Conservation (phyloP, 2,329 filamentous ascomycete genomes). For the Curvularia sp. region DNA sequence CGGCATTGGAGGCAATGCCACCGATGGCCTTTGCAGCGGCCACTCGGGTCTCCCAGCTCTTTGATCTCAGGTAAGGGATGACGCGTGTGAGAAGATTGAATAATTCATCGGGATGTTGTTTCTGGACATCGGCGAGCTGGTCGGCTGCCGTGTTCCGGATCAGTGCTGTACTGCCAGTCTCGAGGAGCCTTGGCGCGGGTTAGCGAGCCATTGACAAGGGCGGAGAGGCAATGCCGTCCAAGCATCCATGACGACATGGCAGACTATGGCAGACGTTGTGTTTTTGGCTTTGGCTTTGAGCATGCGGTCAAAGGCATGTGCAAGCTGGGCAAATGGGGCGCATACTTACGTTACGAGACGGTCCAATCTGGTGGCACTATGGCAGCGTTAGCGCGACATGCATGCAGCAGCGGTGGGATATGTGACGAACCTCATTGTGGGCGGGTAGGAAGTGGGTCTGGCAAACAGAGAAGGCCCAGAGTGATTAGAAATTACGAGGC, state of each 20-base stretch:
- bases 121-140: conserved; percentile 96
- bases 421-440: conserved; percentile 42
- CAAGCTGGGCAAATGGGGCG: conserved; percentile 13
- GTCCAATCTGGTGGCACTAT: conserved; percentile 50
- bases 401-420: conserved; percentile 27
- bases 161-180: conserved; percentile 94
- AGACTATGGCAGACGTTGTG: conserved; percentile 1
- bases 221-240: background rate
- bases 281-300: background rate
- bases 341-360: conserved; percentile 50
- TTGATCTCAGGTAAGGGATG: conserved; percentile 92
- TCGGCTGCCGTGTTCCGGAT: conserved; percentile 97
- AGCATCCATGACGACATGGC: background rate
- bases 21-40: conserved; percentile 94
- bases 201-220: conserved; percentile 26
- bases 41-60: conserved; percentile 95
- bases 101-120: conserved; percentile 94
- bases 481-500: conserved; percentile 38
- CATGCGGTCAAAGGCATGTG: background rate
- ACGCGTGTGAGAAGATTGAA: conserved; percentile 94
- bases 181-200: conserved; percentile 73
- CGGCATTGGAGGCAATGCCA: conserved; percentile 89
- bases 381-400: conserved; percentile 44
- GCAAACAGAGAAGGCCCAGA: conserved; percentile 19
- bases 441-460: conserved; percentile 14